Percentiles rank a stretch among this genome's conserved stretches.
These are phyloP conservation scores for Phytophthora idaei DNA, from an alignment of 352 stramenopile species.

Conservation along the genomic window DNA sequence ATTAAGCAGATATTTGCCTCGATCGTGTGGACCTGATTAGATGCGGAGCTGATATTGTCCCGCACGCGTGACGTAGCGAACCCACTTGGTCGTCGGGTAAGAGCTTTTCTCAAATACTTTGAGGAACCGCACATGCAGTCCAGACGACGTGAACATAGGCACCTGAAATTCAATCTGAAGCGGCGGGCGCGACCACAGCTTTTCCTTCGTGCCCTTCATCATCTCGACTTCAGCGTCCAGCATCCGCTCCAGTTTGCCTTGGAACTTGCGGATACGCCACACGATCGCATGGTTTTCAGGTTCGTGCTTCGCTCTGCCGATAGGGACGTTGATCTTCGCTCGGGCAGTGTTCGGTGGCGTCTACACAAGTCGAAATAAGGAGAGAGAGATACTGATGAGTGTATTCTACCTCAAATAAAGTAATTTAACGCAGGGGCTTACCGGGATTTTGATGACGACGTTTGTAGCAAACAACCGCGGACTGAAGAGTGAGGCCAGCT, in stretches of 20 bases:
- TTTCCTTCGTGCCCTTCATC: constrained; percentile 96
- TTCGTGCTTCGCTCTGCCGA: constrained; percentile 97
- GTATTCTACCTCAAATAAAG: neutral
- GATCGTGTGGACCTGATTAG: constrained; percentile 46
- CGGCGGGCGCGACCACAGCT: constrained; percentile 95
- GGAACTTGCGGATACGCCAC: constrained; percentile 97
- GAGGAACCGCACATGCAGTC: constrained; percentile 98
- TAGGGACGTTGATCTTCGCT: constrained; percentile 95
- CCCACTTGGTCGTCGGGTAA: constrained; percentile 98
- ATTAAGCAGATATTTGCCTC: neutral
- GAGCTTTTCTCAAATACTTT: constrained; percentile 99
- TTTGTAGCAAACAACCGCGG: constrained; percentile 97
- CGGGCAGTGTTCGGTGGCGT: constrained; percentile 96
- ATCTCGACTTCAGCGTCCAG: constrained; percentile 97
- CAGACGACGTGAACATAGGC: constrained; percentile 98
- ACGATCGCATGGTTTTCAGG: constrained; percentile 98
- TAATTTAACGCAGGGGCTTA: constrained; percentile 28
- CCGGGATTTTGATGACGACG: constrained; percentile 95
- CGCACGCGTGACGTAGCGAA: constrained; percentile 98
- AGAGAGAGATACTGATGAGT: neutral
- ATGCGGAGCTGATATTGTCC: constrained; percentile 98
- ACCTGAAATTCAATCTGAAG: constrained; percentile 99
- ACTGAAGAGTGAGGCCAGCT: constrained; percentile 94
- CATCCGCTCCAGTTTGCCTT: constrained; percentile 94
- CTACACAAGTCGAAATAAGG: constrained; percentile 20